These are phyloP conservation scores for Erysimum pusillum DNA, from an alignment of 441 rosid species.

Conservation along the genomic window DNA sequence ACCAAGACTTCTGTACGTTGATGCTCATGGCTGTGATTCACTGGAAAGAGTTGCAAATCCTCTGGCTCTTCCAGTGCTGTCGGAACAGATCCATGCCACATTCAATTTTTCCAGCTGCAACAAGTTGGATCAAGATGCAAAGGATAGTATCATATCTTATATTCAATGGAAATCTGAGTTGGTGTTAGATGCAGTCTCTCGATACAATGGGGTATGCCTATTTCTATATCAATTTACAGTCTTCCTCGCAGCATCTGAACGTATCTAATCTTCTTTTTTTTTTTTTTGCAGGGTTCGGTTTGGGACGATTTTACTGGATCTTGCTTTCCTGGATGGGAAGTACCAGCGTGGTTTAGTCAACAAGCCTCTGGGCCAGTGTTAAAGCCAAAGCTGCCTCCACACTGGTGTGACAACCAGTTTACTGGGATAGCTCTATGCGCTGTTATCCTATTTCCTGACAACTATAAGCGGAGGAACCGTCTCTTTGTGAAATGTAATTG, in stretches of 20 bases:
- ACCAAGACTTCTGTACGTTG: slow-evolving; percentile 10
- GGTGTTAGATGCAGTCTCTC: neutral
- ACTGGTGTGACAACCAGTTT: slow-evolving; percentile 12
- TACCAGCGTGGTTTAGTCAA: neutral
- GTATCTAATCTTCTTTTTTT: neutral
- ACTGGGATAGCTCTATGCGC: slow-evolving; percentile 20
- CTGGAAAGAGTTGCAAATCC: slow-evolving; percentile 27
- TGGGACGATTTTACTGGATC: neutral
- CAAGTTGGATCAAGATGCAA: slow-evolving; percentile 23
- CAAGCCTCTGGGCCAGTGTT: neutral
- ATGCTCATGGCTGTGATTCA: slow-evolving; percentile 19
- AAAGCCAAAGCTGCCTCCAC: slow-evolving; percentile 7
- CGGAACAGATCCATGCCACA: neutral
- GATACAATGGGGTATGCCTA: neutral
- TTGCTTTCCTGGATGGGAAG: neutral
- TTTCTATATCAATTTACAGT: neutral
- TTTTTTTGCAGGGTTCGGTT: neutral
- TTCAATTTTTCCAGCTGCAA: slow-evolving; percentile 33
- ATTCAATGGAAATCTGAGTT: neutral
- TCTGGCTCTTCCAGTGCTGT: neutral
- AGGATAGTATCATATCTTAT: slow-evolving; percentile 14
- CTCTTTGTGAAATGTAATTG: neutral
- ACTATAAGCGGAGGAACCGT: neutral
- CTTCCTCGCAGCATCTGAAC: neutral
- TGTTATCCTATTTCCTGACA: neutral